Conservation (phyloP, 1,284 basidiomycete genomes). For the Fomitopsis schrenkii region DNA sequence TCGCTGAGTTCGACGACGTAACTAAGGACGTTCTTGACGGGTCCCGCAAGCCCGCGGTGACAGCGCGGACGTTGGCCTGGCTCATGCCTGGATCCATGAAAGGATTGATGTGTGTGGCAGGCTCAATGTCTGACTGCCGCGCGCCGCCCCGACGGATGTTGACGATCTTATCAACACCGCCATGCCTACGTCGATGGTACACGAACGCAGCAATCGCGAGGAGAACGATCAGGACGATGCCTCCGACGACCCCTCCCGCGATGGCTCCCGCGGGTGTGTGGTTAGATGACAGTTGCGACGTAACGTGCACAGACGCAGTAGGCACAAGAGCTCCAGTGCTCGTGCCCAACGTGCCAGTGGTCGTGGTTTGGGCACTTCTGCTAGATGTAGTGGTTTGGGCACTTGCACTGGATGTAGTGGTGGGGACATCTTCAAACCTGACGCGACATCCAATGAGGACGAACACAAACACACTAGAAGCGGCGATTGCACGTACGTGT, state of each 20-base stretch:
- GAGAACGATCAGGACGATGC: neutral
- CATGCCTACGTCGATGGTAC: neutral
- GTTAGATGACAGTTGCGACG: neutral
- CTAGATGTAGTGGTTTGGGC: neutral
- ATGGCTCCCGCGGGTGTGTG: neutral
- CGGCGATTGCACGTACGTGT: neutral
- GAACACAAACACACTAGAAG: neutral
- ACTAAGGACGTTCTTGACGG: neutral
- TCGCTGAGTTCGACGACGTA: neutral
- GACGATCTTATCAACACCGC: neutral
- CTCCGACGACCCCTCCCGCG: neutral
- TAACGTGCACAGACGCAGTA: neutral
- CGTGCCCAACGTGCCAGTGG: neutral
- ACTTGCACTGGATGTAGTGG: neutral
- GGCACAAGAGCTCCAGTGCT: neutral
- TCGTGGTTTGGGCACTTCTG: neutral
- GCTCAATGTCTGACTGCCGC: neutral
- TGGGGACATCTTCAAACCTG: neutral
- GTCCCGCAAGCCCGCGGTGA: neutral
- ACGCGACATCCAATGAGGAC: neutral
- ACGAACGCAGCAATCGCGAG: neutral
- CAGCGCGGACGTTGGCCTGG: neutral
- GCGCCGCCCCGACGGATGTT: neutral
- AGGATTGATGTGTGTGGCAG: neutral
- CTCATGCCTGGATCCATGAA: conserved; percentile 1